Percentiles rank a stretch among this genome's conserved stretches.
Conservation (phyloP, 805 yeast genomes). For the Saccharomyces mikatae region DNA sequence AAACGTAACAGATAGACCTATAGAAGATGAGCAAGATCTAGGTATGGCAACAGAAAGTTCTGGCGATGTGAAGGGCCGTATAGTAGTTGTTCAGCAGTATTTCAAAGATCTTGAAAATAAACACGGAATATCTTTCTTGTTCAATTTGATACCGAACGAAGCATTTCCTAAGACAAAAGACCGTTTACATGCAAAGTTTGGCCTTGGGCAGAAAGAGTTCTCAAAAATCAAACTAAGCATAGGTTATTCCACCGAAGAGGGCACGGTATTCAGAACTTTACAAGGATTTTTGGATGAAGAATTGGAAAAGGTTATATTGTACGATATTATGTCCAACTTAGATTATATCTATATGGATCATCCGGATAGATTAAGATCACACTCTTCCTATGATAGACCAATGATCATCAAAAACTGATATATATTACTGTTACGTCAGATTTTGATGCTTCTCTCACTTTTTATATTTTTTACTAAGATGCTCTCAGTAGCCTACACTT, state of each 20-base stretch:
- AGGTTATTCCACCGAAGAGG: conserved; percentile 25
- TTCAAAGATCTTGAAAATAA: conserved; percentile 54
- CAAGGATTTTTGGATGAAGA: conserved; percentile 46
- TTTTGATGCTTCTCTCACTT: neutral
- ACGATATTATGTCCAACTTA: conserved; percentile 42
- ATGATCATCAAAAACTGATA: conserved; percentile 43
- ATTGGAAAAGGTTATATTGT: conserved; percentile 37
- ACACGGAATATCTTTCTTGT: conserved; percentile 84
- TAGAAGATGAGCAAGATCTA: conserved; percentile 16
- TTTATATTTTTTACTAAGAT: neutral
- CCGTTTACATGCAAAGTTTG: conserved; percentile 62
- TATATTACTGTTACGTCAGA: neutral
- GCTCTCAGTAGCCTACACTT: neutral
- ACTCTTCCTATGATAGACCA: conserved; percentile 47
- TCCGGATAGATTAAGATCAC: conserved; percentile 68
- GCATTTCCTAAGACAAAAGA: conserved; percentile 49
- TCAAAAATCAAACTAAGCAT: conserved; percentile 55
- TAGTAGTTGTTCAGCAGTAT: conserved; percentile 69
- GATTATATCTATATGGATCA: conserved; percentile 75
- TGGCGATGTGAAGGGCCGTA: conserved; percentile 27
- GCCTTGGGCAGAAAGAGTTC: conserved; percentile 73
- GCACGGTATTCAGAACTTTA: conserved; percentile 32
- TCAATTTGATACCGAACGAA: conserved; percentile 65
- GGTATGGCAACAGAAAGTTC: conserved; percentile 17
- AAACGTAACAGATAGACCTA: conserved; percentile 13